These are phyloP conservation scores for Fusarium devonianum DNA, from an alignment of 2,329 filamentous ascomycete species.

Conservation along the genomic window DNA sequence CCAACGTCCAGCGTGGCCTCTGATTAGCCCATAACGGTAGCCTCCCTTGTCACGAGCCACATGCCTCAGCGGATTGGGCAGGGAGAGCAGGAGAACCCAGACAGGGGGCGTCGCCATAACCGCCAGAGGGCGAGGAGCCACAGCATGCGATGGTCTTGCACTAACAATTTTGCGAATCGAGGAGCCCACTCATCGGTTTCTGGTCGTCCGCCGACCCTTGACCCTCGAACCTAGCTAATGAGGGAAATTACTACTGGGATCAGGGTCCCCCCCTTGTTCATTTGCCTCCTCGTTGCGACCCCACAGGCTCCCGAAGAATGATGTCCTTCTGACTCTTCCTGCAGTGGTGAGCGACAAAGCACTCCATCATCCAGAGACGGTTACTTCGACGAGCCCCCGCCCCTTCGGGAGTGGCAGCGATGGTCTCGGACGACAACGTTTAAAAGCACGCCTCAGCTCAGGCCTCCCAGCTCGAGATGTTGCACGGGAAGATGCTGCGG, in stretches of 20 bases:
- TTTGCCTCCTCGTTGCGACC: constrained; percentile 28
- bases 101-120: constrained; percentile 28
- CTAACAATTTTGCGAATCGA: constrained; percentile 38
- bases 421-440: constrained; percentile 6
- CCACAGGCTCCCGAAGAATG: constrained; percentile 36
- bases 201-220: constrained; percentile 28
- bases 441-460: constrained; percentile 21
- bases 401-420: constrained; percentile 19
- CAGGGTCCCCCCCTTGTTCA: constrained; percentile 26
- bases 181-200: constrained; percentile 25
- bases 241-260: constrained; percentile 29
- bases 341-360: constrained; percentile 23
- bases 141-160: constrained; percentile 30
- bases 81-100: constrained; percentile 4
- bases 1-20: constrained; percentile 4
- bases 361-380: constrained; percentile 13
- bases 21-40: constrained; percentile 11
- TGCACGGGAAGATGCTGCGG: neutral
- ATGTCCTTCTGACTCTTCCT: constrained; percentile 33
- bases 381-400: constrained; percentile 15
- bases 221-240: constrained; percentile 28
- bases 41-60: constrained; percentile 31
- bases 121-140: constrained; percentile 17
- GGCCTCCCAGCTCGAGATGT: constrained; percentile 10
- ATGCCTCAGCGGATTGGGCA: constrained; percentile 20